Conservation (phyloP, 371 early-diverging fungal species). For the Rhizopus stolonifer region DNA sequence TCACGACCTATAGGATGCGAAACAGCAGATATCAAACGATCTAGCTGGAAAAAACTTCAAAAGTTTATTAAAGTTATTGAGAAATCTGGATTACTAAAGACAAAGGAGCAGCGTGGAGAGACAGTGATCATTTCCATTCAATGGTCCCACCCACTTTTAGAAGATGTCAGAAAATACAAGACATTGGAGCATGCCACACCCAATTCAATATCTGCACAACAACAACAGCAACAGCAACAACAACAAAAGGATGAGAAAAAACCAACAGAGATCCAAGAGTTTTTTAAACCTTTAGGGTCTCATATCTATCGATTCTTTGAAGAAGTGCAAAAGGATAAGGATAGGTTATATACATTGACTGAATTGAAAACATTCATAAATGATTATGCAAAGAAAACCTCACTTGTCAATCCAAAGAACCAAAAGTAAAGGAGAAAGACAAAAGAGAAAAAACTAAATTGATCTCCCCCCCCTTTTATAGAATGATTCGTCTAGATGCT, state of each 20-base stretch:
- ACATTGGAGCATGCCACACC: slow-evolving; percentile 23
- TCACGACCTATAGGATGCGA: slow-evolving; percentile 58
- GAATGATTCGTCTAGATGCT: slow-evolving; percentile 59
- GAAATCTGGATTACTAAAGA: slow-evolving; percentile 63
- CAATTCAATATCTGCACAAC: not conserved
- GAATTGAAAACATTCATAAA: slow-evolving; percentile 57
- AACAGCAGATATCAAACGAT: slow-evolving; percentile 66
- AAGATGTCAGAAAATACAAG: slow-evolving; percentile 30
- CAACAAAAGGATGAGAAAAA: slow-evolving; percentile 18
- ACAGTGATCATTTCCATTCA: slow-evolving; percentile 55
- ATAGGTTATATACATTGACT: slow-evolving; percentile 49
- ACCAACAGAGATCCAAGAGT: slow-evolving; percentile 46
- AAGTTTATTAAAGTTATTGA: slow-evolving; percentile 74
- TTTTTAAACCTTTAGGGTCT: slow-evolving; percentile 52
- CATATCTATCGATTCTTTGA: slow-evolving; percentile 52
- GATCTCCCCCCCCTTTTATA: not conserved
- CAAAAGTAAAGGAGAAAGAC: slow-evolving; percentile 40
- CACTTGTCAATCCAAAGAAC: slow-evolving; percentile 58
- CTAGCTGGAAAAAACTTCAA: slow-evolving; percentile 72
- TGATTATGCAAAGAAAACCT: slow-evolving; percentile 59
- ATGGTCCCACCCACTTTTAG: slow-evolving; percentile 52
- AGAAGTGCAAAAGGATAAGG: slow-evolving; percentile 50
- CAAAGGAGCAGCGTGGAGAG: slow-evolving; percentile 72
- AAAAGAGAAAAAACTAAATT: not conserved
- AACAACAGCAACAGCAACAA: slow-evolving; percentile 20